These are phyloP conservation scores for Crithidia mellificae DNA, from an alignment of 208 protist genomes.

Conservation along the genomic window DNA sequence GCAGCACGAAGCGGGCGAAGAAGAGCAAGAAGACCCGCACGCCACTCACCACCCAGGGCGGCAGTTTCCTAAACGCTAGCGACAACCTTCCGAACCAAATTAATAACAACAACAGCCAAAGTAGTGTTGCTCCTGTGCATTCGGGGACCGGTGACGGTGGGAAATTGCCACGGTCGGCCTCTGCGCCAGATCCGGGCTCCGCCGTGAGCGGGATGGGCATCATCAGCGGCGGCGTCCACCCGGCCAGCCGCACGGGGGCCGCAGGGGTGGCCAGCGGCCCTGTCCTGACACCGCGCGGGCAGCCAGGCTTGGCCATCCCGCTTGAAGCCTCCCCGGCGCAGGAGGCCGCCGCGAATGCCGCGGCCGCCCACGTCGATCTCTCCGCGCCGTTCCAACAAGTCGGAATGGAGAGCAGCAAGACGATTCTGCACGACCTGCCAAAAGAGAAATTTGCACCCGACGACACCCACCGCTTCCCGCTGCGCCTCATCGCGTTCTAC, in stretches of 20 bases:
- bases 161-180: too few relatives aligned
- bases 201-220: too few relatives aligned
- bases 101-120: background rate
- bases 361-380: slow-evolving; percentile 31
- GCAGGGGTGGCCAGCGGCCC: too few relatives aligned
- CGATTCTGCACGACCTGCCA: slow-evolving; percentile 16
- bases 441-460: slow-evolving; percentile 39
- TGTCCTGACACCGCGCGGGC: background rate
- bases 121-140: too few relatives aligned
- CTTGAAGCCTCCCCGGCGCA: slow-evolving; percentile 2
- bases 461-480: slow-evolving; percentile 54
- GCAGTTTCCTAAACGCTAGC: background rate
- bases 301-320: background rate
- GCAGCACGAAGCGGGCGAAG: background rate
- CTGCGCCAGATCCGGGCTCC: too few relatives aligned
- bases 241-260: too few relatives aligned
- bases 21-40: background rate
- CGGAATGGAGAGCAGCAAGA: slow-evolving; percentile 33
- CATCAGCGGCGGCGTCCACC: too few relatives aligned
- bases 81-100: background rate
- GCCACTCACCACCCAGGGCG: background rate
- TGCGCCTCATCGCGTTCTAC: slow-evolving; percentile 87
- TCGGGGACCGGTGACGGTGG: too few relatives aligned
- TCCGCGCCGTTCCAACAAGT: slow-evolving; percentile 30
- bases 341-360: slow-evolving; percentile 9